Evolutionary conservation across 1,139 yeast genomes (phyloP), one percentile per base, ranked within the genome.

Genomic region (Geotrichum fermentans): DNA sequence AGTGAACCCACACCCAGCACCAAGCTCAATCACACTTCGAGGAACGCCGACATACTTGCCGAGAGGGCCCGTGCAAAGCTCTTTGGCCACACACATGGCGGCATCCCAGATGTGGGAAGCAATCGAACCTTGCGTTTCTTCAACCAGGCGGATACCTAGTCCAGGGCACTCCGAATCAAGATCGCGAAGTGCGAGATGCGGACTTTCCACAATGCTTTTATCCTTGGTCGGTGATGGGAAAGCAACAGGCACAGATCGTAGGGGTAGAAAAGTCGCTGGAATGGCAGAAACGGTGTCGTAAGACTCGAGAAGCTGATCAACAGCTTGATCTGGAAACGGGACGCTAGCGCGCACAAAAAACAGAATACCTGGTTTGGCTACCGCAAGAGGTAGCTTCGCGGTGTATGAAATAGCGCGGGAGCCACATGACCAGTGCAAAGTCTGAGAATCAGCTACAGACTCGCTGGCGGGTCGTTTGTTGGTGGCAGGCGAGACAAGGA

Each of bases 1-100:
- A 0, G 60, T 58, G 6, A 59, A 53, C 14, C 66, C 66, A 44
- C 65, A 62, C 3, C 66, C 66, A 6, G 65, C 55, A 2, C 66
- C 66, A 2, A 62, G 52, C 41, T 62, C 66, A n/a, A 62, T 46
- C 13, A 62, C 52, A 5, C 47, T 34, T 8, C 40, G 40, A 4
- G 53, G 50, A 21, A 32, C 18, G 13, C 53, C 40, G 36, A 38
- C 33, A 13, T 47, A 45, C 39, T 48, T 40, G 11, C n/a, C 20
- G 13, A 46, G 40, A n/a, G 36, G 20, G 14, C 49, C 52, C 10
- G 36, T 41, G 29, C 51, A 43, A 3, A 47, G 36, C 28, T 47
- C 51, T 40, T 51, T 43, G 21, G 56, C 45, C 17, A 49, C 46
- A 21, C 53, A 37, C 32, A 58, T 38, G 1, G 61, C 63, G 3